Conservation (phyloP, 495 filamentous ascomycete species). For the Penicillium waksmanii region DNA sequence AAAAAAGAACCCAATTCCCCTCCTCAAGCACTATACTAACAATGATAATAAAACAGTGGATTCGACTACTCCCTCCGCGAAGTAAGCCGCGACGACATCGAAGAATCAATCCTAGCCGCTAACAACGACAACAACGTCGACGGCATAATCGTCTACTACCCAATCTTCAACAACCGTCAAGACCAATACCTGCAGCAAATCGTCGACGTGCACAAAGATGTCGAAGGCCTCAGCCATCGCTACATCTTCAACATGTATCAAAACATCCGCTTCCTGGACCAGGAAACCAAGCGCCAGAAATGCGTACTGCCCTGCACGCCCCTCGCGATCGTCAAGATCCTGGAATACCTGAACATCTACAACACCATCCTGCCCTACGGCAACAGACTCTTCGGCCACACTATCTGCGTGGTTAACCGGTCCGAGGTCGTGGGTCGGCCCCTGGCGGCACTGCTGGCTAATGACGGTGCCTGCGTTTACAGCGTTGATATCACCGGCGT, state of each 20-base stretch:
- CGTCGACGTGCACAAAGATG: conserved; percentile 87
- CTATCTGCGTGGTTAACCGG: conserved; percentile 92
- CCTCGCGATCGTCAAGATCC: conserved; percentile 91
- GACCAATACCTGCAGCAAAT: conserved; percentile 96
- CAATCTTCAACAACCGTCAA: conserved; percentile 86
- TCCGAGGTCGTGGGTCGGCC: conserved; percentile 94
- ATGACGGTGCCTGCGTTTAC: conserved; percentile 95
- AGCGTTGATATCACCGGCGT: conserved; percentile 89
- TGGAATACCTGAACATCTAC: conserved; percentile 94
- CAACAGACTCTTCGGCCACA: conserved; percentile 87
- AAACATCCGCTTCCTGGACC: conserved; percentile 92
- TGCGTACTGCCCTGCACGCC: conserved; percentile 95
- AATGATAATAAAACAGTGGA: conserved; percentile 58
- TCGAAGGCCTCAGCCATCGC: conserved; percentile 90
- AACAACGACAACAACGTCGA: conserved; percentile 78
- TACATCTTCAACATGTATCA: conserved; percentile 99
- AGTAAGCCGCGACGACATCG: conserved; percentile 82
- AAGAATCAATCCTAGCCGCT: conserved; percentile 80
- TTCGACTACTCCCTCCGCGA: conserved; percentile 84
- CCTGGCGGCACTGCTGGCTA: conserved; percentile 91
- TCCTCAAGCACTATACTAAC: conserved; percentile 13
- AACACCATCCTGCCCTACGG: conserved; percentile 94
- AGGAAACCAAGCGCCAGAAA: conserved; percentile 74
- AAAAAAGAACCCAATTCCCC: conserved; percentile 5
- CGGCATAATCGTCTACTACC: conserved; percentile 98